phyloP scores from a whole-genome alignment of 2,329 filamentous ascomycete species.

The Cladosporium sp. region DNA sequence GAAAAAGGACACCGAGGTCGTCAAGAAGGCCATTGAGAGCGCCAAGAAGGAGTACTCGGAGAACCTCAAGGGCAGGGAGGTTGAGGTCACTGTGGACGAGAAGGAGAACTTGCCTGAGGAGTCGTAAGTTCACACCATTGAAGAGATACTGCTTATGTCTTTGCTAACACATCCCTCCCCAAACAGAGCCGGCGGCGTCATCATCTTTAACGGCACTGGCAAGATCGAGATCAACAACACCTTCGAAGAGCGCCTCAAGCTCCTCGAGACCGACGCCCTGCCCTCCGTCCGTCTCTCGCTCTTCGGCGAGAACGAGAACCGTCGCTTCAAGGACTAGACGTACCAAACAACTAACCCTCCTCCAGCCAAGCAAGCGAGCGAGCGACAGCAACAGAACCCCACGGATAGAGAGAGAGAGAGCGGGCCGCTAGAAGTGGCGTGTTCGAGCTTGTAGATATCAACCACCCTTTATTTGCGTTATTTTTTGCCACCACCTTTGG shows the following conservation, averaged over 20 bases:
- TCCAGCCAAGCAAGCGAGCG: neutral
- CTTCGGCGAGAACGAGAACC: slow-evolving; percentile 93
- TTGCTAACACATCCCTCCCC: neutral
- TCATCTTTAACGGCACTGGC: slow-evolving; percentile 76
- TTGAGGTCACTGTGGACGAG: slow-evolving; percentile 73
- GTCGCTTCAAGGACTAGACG: slow-evolving; percentile 84
- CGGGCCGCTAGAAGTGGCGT: neutral
- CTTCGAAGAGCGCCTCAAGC: slow-evolving; percentile 82
- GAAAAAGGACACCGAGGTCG: slow-evolving; percentile 73
- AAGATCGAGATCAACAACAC: slow-evolving; percentile 99
- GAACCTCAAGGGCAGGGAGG: slow-evolving; percentile 65
- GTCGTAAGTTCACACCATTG: slow-evolving; percentile 64
- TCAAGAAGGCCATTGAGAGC: slow-evolving; percentile 75
- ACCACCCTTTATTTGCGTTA: neutral
- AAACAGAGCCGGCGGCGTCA: slow-evolving; percentile 75
- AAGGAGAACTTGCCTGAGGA: slow-evolving; percentile 75
- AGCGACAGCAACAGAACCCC: neutral
- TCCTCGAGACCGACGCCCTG: slow-evolving; percentile 81
- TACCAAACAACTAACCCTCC: neutral
- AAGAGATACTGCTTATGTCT: neutral
- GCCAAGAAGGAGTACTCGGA: slow-evolving; percentile 84
- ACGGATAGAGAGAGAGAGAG: slow-evolving; percentile 5
- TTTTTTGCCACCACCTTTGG: neutral
- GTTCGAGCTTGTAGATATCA: slow-evolving; percentile 2
- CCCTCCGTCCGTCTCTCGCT: slow-evolving; percentile 81